phyloP scores from a whole-genome alignment of 1,139 yeast genomes.

The Geotrichum siamense region DNA sequence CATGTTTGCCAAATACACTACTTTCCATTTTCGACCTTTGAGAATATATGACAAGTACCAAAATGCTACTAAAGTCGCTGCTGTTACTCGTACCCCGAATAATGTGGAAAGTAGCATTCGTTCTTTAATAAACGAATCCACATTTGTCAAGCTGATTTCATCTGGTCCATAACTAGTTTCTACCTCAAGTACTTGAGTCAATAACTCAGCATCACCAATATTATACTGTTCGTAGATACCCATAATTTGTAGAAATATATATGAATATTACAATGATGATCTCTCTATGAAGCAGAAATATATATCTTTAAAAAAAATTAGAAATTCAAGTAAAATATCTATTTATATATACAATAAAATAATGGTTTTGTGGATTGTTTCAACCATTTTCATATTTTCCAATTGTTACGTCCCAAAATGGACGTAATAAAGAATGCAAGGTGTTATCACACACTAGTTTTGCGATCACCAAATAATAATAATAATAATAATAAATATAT shows the following conservation, averaged over 20 bases:
- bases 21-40: slow-evolving; percentile 34
- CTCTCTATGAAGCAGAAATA: neutral
- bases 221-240: neutral
- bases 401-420: slow-evolving; percentile 1
- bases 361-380: neutral
- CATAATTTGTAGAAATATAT: neutral
- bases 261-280: neutral
- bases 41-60: slow-evolving; percentile 21
- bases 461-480: neutral
- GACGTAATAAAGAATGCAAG: neutral
- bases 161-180: slow-evolving; percentile 10
- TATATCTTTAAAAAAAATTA: too few species aligned
- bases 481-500: too few species aligned
- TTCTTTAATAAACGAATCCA: slow-evolving; percentile 34
- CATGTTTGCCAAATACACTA: slow-evolving; percentile 65
- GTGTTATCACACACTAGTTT: neutral
- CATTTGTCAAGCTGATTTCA: slow-evolving; percentile 20
- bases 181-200: slow-evolving; percentile 10
- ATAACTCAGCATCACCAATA: slow-evolving; percentile 8
- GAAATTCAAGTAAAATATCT: neutral
- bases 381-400: neutral
- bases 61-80: slow-evolving; percentile 26
- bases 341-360: neutral
- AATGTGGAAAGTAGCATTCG: slow-evolving; percentile 33
- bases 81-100: slow-evolving; percentile 38